Conservation (phyloP, 2,329 filamentous ascomycete species). For the Xylariaceae sp. region DNA sequence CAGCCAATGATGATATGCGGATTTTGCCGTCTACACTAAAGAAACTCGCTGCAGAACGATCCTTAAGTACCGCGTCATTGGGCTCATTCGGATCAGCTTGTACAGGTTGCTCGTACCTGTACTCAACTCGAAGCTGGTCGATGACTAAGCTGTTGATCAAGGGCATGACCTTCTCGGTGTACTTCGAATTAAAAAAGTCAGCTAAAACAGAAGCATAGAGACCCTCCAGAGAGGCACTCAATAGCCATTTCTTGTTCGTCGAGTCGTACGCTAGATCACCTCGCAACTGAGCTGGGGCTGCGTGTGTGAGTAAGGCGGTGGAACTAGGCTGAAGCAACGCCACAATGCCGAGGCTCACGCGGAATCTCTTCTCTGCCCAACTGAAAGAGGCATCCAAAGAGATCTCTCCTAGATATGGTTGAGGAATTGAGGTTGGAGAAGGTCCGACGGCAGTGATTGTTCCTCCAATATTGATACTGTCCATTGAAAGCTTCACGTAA, state of each 20-base stretch:
- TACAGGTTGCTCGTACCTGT: neutral
- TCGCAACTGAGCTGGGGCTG: neutral
- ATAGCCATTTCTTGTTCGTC: neutral
- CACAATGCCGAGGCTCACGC: neutral
- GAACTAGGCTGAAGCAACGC: slow-evolving; percentile 3
- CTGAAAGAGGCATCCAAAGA: slow-evolving; percentile 3
- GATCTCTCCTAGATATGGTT: slow-evolving; percentile 6
- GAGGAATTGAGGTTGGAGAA: neutral
- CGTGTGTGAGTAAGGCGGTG: neutral
- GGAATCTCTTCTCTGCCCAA: slow-evolving; percentile 6
- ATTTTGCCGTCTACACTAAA: no score
- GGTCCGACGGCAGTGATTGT: neutral
- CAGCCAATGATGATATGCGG: no score
- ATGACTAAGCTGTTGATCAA: neutral
- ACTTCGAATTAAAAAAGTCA: neutral
- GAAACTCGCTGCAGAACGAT: no score
- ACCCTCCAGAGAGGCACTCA: neutral
- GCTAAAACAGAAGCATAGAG: slow-evolving; percentile 1
- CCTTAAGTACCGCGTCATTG: no score
- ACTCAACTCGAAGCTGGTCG: neutral
- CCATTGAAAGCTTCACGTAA: neutral
- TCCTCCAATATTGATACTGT: neutral
- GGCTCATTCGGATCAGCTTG: neutral
- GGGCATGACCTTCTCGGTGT: neutral
- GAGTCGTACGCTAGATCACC: neutral